Conservation (phyloP, 495 filamentous ascomycete genomes). For the Cairneyella variabilis region DNA sequence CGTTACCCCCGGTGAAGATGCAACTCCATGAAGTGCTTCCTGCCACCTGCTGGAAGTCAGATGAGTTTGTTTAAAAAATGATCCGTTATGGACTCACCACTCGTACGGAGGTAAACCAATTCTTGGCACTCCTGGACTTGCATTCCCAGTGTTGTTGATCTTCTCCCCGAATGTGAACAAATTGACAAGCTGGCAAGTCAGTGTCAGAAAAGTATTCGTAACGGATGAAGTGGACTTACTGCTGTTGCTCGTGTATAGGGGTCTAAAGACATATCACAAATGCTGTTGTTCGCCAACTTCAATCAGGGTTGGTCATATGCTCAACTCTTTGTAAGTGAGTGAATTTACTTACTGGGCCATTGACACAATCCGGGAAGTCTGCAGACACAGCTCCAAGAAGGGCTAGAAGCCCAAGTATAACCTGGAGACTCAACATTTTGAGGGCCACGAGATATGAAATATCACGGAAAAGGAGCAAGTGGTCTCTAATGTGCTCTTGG, state of each 20-base stretch:
- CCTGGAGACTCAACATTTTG: too few relatives aligned
- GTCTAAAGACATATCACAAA: conserved; percentile 37
- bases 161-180: conserved; percentile 45
- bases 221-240: conserved; percentile 25
- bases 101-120: conserved; percentile 53
- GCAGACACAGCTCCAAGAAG: conserved; percentile 5
- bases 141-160: conserved; percentile 53
- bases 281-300: conserved; percentile 37
- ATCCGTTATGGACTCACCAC: conserved; percentile 38
- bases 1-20: conserved; percentile 43
- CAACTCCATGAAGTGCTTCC: conserved; percentile 57
- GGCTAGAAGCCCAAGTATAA: conserved; percentile 1
- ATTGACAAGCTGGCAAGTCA: conserved; percentile 24
- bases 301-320: background rate
- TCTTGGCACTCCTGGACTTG: conserved; percentile 49
- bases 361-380: conserved; percentile 20
- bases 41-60: conserved; percentile 25
- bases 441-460: too few relatives aligned
- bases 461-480: too few relatives aligned
- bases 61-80: conserved; percentile 25
- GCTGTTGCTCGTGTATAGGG: conserved; percentile 36
- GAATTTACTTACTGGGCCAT: conserved; percentile 11
- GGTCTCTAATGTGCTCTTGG: too few relatives aligned
- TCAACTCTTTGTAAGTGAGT: background rate
- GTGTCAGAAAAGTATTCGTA: too few relatives aligned